A percentile compares a stretch with the other conserved stretches of the same genome.
Evolutionary conservation across 2,329 filamentous ascomycete genomes (phyloP).

Genomic region (Diaporthe humulicola): DNA sequence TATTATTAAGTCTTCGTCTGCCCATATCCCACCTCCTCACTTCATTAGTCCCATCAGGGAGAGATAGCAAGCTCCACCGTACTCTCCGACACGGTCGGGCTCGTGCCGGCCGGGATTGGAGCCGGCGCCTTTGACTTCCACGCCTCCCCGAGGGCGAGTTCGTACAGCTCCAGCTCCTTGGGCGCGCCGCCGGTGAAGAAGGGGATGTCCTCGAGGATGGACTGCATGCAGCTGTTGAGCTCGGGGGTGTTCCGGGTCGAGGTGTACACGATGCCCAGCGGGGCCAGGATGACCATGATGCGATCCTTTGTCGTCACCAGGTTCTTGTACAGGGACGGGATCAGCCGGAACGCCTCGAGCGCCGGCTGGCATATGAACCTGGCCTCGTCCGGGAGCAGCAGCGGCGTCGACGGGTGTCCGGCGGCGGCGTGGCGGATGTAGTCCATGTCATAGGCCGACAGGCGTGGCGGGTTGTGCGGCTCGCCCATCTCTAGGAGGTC

Average conservation of each 20-base stretch:
- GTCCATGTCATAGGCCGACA: constrained; percentile 9
- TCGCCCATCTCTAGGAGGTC: constrained; percentile 35
- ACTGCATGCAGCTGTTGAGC: constrained; percentile 38
- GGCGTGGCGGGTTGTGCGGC: constrained; percentile 22
- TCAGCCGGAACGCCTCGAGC: constrained; percentile 39
- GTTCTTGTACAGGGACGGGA: constrained; percentile 40
- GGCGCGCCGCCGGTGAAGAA: constrained; percentile 34
- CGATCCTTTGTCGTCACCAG: constrained; percentile 38
- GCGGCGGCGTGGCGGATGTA: constrained; percentile 16
- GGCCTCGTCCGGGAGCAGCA: constrained; percentile 36
- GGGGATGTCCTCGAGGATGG: constrained; percentile 39
- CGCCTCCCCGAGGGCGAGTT: constrained; percentile 28
- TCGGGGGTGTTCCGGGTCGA: constrained; percentile 31
- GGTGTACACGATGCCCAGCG: constrained; percentile 40
- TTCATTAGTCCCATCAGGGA: not conserved
- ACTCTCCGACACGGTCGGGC: constrained; percentile 31
- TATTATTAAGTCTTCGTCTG: not conserved
- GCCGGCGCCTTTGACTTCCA: constrained; percentile 28
- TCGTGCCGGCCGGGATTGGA: constrained; percentile 30
- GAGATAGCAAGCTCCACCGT: constrained; percentile 29
- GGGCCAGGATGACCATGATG: constrained; percentile 40
- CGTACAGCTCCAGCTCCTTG: constrained; percentile 34
- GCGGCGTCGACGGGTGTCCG: constrained; percentile 14
- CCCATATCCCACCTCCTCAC: not conserved
- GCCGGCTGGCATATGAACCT: constrained; percentile 38